phyloP scores from a whole-genome alignment of 1,139 yeast genomes.

The Entelexis paramagnoliae region DNA sequence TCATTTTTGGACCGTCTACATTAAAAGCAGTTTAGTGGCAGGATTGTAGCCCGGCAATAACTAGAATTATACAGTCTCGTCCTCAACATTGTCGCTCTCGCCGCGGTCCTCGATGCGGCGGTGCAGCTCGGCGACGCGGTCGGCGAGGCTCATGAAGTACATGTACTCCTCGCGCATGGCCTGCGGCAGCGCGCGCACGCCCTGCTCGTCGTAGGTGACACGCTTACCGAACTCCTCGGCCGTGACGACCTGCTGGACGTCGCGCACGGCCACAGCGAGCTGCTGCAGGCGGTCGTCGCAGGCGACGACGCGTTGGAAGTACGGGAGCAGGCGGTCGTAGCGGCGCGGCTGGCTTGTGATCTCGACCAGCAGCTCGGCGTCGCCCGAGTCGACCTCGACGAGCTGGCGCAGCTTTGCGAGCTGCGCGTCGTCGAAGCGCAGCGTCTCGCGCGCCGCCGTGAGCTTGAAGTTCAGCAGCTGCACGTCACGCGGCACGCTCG shows the following conservation, averaged over 20 bases:
- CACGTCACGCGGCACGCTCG: conserved; percentile 78
- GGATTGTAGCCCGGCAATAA: too few species aligned
- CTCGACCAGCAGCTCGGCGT: conserved; percentile 57
- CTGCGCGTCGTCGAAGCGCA: conserved; percentile 54
- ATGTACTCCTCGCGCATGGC: conserved; percentile 69
- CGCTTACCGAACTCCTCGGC: conserved; percentile 46
- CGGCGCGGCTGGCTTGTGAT: conserved; percentile 38
- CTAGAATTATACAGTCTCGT: neutral
- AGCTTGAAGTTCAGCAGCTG: conserved; percentile 56
- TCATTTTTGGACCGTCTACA: too few species aligned
- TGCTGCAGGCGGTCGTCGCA: conserved; percentile 52
- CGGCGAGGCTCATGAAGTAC: conserved; percentile 84
- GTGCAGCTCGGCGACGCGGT: conserved; percentile 80
- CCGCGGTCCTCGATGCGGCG: conserved; percentile 48
- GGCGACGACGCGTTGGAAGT: conserved; percentile 42
- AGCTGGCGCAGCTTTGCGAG: conserved; percentile 36
- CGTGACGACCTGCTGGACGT: conserved; percentile 64
- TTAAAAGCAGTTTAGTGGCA: too few species aligned
- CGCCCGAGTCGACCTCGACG: conserved; percentile 40
- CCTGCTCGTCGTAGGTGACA: conserved; percentile 19
- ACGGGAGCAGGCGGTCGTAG: conserved; percentile 42
- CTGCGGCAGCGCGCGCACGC: conserved; percentile 19
- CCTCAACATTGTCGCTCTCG: conserved; percentile 17
- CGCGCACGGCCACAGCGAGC: conserved; percentile 43
- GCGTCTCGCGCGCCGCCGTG: conserved; percentile 57